These are phyloP conservation scores for Ceratobasidium papillatum DNA, from an alignment of 1,284 basidiomycete species.

Conservation along the genomic window DNA sequence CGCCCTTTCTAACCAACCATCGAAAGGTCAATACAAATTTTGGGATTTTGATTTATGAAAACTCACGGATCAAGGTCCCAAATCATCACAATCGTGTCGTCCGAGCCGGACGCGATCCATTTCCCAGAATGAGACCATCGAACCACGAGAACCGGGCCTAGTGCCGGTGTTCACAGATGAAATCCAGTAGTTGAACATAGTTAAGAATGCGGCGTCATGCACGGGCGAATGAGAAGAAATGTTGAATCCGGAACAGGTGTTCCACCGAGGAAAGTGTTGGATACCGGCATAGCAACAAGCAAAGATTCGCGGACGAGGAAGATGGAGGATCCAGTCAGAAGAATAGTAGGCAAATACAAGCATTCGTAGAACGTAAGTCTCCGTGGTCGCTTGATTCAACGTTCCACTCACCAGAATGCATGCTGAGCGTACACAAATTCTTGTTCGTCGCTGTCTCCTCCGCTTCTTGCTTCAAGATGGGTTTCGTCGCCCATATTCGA, in stretches of 20 bases:
- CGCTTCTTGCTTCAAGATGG: slow-evolving; percentile 79
- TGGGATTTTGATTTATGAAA: slow-evolving; percentile 9
- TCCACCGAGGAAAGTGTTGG: too few species aligned
- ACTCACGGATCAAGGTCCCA: slow-evolving; percentile 97
- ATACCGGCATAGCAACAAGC: too few species aligned
- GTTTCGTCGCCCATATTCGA: slow-evolving; percentile 95
- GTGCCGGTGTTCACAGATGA: not conserved
- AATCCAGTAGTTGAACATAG: not conserved
- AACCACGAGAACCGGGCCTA: slow-evolving; percentile 89
- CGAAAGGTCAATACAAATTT: not conserved
- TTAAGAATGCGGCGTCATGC: too few species aligned
- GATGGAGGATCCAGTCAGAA: too few species aligned
- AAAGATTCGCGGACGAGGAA: too few species aligned
- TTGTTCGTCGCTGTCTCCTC: slow-evolving; percentile 83
- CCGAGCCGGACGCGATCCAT: slow-evolving; percentile 95
- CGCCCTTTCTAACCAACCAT: slow-evolving; percentile 64
- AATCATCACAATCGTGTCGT: slow-evolving; percentile 94
- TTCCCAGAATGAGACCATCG: slow-evolving; percentile 94
- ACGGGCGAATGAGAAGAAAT: too few species aligned
- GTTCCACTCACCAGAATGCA: slow-evolving; percentile 75
- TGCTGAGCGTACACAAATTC: slow-evolving; percentile 87
- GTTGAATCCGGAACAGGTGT: too few species aligned
- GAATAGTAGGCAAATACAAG: not conserved
- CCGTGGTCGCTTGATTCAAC: not conserved
- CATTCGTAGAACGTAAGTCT: too few species aligned